Evolutionary conservation across 2,329 filamentous ascomycete species (phyloP).

Genomic region (Fusarium vanettenii): DNA sequence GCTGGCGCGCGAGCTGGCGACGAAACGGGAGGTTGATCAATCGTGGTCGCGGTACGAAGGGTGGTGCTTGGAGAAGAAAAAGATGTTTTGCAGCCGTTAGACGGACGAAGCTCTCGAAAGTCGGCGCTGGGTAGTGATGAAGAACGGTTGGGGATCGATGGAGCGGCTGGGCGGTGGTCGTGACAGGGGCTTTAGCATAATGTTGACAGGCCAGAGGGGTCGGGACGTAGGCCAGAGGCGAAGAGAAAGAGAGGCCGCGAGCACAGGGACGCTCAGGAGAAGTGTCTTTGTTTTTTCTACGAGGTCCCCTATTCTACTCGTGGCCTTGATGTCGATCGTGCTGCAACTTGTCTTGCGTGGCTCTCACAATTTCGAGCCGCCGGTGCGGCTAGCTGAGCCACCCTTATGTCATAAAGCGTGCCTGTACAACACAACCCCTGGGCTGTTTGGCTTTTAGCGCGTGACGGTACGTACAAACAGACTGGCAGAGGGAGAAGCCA

Average conservation of each 20-base stretch:
- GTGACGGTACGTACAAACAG: neutral
- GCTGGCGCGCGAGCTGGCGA: slow-evolving; percentile 7
- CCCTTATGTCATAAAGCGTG: slow-evolving; percentile 45
- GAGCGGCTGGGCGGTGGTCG: slow-evolving; percentile 28
- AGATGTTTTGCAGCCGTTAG: neutral
- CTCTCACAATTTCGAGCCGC: slow-evolving; percentile 44
- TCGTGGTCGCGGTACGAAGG: neutral
- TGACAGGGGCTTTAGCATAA: slow-evolving; percentile 34
- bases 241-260: slow-evolving; percentile 12
- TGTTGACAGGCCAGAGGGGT: slow-evolving; percentile 17
- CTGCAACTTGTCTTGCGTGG: slow-evolving; percentile 44
- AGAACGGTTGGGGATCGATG: slow-evolving; percentile 40
- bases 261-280: slow-evolving; percentile 22
- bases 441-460: neutral
- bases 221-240: slow-evolving; percentile 8
- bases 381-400: slow-evolving; percentile 42
- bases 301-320: slow-evolving; percentile 43
- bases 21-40: neutral
- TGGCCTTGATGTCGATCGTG: slow-evolving; percentile 43
- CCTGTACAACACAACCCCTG: neutral
- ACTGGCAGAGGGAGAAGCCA: neutral
- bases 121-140: slow-evolving; percentile 37
- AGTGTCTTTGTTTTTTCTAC: slow-evolving; percentile 32
- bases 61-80: neutral
- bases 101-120: slow-evolving; percentile 24